Base-by-base conservation (phyloP, 2,329 filamentous ascomycete genomes). In the Paracamarosporium sp. region DNA sequence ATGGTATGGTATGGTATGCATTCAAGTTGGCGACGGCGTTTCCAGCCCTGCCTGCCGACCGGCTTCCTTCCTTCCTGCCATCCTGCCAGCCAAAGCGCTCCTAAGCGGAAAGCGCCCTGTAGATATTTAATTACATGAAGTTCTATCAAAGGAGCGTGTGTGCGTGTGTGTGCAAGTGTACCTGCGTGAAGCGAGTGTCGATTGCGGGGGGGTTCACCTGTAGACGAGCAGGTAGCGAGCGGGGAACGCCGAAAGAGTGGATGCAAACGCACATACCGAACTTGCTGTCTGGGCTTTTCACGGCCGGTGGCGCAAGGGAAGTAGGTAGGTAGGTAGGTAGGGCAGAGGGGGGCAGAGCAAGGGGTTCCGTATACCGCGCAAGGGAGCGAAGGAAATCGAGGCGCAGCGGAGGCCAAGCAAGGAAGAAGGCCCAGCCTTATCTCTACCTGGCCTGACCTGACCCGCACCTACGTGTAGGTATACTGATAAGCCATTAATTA, bases 401-500 rank as follows among this genome's bases (percentile, higher is more conserved):
- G 20, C 17, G 22, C 31, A 50, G 27, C 22, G 31, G 46, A 38
- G 22, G 46, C 44, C 13, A 25, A 27, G 40, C n/a, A n/a, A n/a
- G 17, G 38, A 11, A 38, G 17, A 36, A 36, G 11, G 28, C 7
- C 44, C 44, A 24, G 17, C 31, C 46, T 25, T 50, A 50, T 50
- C 27, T 33, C 12, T 22, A 41, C 20, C 47, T 41, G 15, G 9
- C 7, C 11, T 20, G 31, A 22, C n/a, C n/a, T n/a, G n/a, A n/a
- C n/a, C n/a, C n/a, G n/a, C n/a, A n/a, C n/a, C n/a, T n/a, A n/a
- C n/a, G 12, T 35, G n/a, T 27, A 17, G n/a, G 20, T 28, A 36
- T 31, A 41, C n/a, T 12, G 33, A 50, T 40, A 30, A 24, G 51
- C 28, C n/a, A 22, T 17, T 52, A 52, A 44, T 22, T 52, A 52